Percentiles rank a stretch among this genome's conserved stretches.
Conservation (phyloP, 2,329 filamentous ascomycete genomes). For the Ramichloridium luteum region DNA sequence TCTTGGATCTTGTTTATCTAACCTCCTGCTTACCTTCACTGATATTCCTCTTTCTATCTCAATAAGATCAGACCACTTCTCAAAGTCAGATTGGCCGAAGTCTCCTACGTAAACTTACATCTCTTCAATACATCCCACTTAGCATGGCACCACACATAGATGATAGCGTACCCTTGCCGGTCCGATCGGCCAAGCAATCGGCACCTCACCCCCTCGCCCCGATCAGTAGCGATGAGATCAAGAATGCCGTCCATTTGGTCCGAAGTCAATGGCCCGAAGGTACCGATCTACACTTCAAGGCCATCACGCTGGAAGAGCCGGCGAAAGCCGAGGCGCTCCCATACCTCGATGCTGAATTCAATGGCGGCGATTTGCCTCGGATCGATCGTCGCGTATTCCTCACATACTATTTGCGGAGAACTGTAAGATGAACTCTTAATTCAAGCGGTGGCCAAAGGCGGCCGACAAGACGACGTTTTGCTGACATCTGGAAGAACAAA, state of each 20-base stretch:
- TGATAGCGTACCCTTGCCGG: too few species aligned
- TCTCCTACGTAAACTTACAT: too few species aligned
- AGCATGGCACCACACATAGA: too few species aligned
- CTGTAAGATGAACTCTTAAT: too few species aligned
- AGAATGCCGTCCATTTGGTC: conserved; percentile 38
- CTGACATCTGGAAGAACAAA: conserved; percentile 37
- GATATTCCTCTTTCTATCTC: too few species aligned
- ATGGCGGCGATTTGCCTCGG: conserved; percentile 27
- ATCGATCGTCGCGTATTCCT: conserved; percentile 40
- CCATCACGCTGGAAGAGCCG: conserved; percentile 38
- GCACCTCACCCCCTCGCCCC: conserved; percentile 47
- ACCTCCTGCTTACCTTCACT: too few species aligned
- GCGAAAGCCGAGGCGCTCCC: conserved; percentile 22
- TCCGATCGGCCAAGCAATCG: conserved; percentile 15
- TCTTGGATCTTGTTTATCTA: too few species aligned
- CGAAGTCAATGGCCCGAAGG: conserved; percentile 42
- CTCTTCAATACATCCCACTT: too few species aligned
- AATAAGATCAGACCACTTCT: too few species aligned
- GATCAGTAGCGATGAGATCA: conserved; percentile 46
- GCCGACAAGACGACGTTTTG: too few species aligned
- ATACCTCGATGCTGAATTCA: conserved; percentile 22
- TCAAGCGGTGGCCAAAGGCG: too few species aligned
- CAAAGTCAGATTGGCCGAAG: too few species aligned
- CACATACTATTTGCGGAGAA: conserved; percentile 46
- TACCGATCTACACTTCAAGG: conserved; percentile 51